Percentiles rank a stretch among this genome's conserved stretches.
These are phyloP conservation scores for Kewa caespitosa DNA, from an alignment of 179 eudicot species.

Conservation along the genomic window DNA sequence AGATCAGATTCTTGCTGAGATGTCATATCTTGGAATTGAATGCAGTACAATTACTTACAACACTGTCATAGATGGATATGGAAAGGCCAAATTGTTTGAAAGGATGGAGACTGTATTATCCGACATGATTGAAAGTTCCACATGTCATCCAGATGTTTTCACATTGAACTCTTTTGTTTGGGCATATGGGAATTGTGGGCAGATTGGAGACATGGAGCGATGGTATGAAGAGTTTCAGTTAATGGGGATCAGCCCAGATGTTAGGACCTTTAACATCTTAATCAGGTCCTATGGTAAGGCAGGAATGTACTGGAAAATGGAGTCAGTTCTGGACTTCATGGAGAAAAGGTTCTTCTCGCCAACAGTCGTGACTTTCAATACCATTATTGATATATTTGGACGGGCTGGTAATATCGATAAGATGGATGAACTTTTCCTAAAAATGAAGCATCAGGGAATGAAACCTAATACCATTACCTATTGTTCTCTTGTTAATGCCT, in stretches of 20 bases:
- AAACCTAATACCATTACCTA: slow-evolving; percentile 83
- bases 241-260: slow-evolving; percentile 77
- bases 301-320: slow-evolving; percentile 64
- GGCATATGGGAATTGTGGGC: slow-evolving; percentile 66
- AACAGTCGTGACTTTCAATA: slow-evolving; percentile 71
- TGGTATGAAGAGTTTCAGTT: slow-evolving; percentile 82
- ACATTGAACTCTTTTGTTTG: slow-evolving; percentile 78
- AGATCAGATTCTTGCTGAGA: slow-evolving; percentile 50
- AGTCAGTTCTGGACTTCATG: slow-evolving; percentile 67
- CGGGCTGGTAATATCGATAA: slow-evolving; percentile 54
- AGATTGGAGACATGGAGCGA: slow-evolving; percentile 73
- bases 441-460: slow-evolving; percentile 88
- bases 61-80: slow-evolving; percentile 86
- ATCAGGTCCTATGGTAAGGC: slow-evolving; percentile 81
- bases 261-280: slow-evolving; percentile 75
- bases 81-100: slow-evolving; percentile 66
- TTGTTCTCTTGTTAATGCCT: slow-evolving; percentile 69
- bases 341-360: slow-evolving; percentile 65
- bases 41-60: slow-evolving; percentile 68
- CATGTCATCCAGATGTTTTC: slow-evolving; percentile 74
- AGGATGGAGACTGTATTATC: slow-evolving; percentile 62
- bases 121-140: slow-evolving; percentile 65
- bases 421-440: slow-evolving; percentile 70
- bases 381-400: slow-evolving; percentile 61
- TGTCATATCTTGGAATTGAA: slow-evolving; percentile 63